Base-by-base conservation (phyloP, 2,329 filamentous ascomycete genomes). In the Aspergillus chevalieri region DNA sequence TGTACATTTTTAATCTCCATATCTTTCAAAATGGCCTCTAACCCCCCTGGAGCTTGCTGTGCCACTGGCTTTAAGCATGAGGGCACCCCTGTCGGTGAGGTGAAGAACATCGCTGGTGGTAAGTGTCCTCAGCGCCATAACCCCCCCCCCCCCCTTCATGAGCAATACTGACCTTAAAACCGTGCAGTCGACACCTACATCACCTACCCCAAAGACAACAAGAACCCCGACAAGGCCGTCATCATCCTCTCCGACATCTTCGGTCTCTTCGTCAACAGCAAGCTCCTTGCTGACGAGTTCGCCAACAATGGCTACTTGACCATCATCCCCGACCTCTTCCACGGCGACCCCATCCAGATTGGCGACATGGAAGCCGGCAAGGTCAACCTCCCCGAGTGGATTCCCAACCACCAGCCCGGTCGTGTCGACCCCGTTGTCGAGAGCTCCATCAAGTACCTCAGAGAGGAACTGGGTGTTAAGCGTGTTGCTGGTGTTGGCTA, bases 221-320 rank as follows among this genome's bases (percentile, higher is more conserved):
- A 70, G 59, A 78, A 51, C 46, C 57, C 77, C 19, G 72, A 78
- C 26, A 77, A 77, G 48, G 80, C 79, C 47, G 70, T 84, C 57
- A 52, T 85, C 44, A 73, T 82, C 57, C 61, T 82, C 47, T 74
- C 76, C 52, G 82, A 85, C 57, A 74, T 83, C 54, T 77, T 82
- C 52, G 82, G 82, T 55, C 74, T 81, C 57, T 80, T 77, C 65
- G 67, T 69, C 66, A 83, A 86, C 68, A 71, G 74, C 62, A 69
- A 84, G 68, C 73, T 86, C 54, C 79, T 89, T 59, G 86, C 86
- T 52, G 87, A 91, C 73, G 81, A 87, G 61, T 86, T 79, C 65
- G 87, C 87, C 50, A 80, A 81, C 56, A 85, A 86, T 65, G 87
- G 85, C 58, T 89, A 88, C 72, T 74, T 83, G 49, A 78, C 79